These are phyloP conservation scores for Eucalyptus pumila DNA, from an alignment of 345 rosid species.

Conservation along the genomic window DNA sequence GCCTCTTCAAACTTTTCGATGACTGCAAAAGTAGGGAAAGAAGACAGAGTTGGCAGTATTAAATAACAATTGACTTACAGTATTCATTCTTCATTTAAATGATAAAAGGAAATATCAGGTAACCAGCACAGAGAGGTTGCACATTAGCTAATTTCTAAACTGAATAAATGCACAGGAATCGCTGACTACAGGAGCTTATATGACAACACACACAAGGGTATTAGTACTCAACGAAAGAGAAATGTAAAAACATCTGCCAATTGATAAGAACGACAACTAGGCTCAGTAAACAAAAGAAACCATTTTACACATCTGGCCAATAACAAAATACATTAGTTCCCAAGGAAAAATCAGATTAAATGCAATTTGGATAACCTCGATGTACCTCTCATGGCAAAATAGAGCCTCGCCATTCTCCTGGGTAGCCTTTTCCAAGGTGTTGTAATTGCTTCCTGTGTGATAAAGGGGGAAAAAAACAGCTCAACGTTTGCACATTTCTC, in stretches of 20 bases:
- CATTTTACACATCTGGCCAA: not conserved
- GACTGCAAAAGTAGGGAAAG: slow-evolving; percentile 23
- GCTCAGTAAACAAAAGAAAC: not conserved
- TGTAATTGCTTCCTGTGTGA: slow-evolving; percentile 53
- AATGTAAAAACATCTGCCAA: not conserved
- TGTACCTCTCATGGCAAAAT: slow-evolving; percentile 80
- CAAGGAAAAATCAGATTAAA: not conserved
- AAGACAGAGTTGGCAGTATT: not conserved
- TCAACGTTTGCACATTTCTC: not conserved
- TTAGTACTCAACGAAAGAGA: not conserved
- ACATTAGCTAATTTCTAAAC: not conserved
- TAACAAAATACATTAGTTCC: not conserved
- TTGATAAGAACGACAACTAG: not conserved
- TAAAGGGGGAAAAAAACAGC: not conserved
- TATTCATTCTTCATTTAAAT: not conserved
- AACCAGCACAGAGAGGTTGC: not conserved
- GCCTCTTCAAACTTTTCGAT: slow-evolving; percentile 69
- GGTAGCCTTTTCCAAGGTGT: slow-evolving; percentile 81
- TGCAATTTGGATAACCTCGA: not conserved
- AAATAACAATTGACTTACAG: not conserved
- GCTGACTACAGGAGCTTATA: not conserved
- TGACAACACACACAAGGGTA: not conserved
- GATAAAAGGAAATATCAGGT: not conserved
- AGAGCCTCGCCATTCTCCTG: slow-evolving; percentile 61
- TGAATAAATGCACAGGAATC: not conserved